Evolutionary conservation across 164 flowering plant genomes (phyloP), one percentile per base, ranked within the genome.

Genomic region (Nymphaea thermarum): DNA sequence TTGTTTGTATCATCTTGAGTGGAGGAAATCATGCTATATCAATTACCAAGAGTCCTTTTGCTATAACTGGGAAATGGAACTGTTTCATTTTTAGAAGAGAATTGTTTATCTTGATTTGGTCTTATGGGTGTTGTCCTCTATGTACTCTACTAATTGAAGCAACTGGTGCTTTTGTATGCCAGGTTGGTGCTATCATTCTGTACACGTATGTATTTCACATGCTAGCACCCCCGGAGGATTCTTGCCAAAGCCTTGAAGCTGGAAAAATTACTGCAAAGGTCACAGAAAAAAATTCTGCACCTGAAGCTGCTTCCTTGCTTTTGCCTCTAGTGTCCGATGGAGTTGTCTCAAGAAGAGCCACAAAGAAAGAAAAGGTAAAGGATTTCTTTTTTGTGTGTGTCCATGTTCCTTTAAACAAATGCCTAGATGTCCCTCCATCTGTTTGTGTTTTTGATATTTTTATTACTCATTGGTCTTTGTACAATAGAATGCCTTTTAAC

Each of bases 181-280:
- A 94, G 99, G 99, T 94, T 70, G 98, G 99, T 74, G 99, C 99
- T 55, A 90, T 94, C 65, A 69, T 91, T 75, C 78, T 91, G 7
- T 91, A 94, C 74, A 94, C 98, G 4, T 94, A 91, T 76, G 99
- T 94, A 51, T 94, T 84, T 72, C 75, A 85, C 17, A 94, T 94
- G 99, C 83, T 94, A 71, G 84, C 96, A 18, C 99, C 99, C 68
- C 97, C 99, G 55, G 87, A 86, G 3, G 63, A n/a, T 61, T 61
- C 63, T 6, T 61, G 25, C 16, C 92, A 91, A 10, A 53, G 8
- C 65, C 43, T 78, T 68, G 96, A 85, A 44, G 87, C 80, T 44
- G 70, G 62, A 62, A 68, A 64, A 74, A 80, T 85, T 74, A 88
- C 89, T 5, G 44, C 82, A 53, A 91, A 89, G 76, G 51, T n/a